phyloP scores from a whole-genome alignment of 306 rosid species.

The Castanea sativa region DNA sequence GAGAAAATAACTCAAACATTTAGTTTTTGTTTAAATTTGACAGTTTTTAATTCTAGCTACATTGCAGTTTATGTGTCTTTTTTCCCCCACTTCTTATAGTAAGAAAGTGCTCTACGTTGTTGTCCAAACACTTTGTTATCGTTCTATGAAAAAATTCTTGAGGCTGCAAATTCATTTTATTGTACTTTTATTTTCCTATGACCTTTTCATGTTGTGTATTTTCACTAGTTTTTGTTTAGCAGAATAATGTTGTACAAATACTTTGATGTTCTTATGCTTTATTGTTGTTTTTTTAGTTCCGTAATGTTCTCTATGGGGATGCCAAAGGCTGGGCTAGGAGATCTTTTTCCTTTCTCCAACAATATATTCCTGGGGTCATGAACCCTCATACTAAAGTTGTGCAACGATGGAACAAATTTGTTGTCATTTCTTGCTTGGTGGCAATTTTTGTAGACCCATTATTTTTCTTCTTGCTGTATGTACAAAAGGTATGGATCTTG shows the following conservation, averaged over 20 bases:
- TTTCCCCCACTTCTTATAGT: too few relatives aligned
- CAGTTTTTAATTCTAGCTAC: too few relatives aligned
- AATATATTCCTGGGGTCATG: conserved; percentile 68
- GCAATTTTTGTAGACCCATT: conserved; percentile 83
- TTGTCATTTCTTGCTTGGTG: conserved; percentile 62
- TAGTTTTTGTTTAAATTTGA: too few relatives aligned
- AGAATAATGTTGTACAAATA: conserved; percentile 2
- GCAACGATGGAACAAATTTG: conserved; percentile 72
- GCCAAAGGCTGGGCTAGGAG: conserved; percentile 72
- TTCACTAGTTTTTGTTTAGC: background rate
- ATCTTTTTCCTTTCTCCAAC: conserved; percentile 43
- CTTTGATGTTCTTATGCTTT: conserved; percentile 17
- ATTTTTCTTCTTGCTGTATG: conserved; percentile 65
- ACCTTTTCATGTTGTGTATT: background rate
- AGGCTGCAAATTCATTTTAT: background rate
- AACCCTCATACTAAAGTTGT: conserved; percentile 74
- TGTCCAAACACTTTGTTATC: background rate
- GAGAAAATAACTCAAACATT: too few relatives aligned
- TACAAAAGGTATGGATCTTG: conserved; percentile 35
- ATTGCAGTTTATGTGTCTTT: too few relatives aligned
- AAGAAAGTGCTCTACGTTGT: background rate
- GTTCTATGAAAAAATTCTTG: background rate
- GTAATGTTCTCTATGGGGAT: conserved; percentile 66
- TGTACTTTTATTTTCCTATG: background rate
- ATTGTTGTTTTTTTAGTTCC: conserved; percentile 44